Conservation (phyloP, 2,329 filamentous ascomycete genomes). For the Fusarium sp. region DNA sequence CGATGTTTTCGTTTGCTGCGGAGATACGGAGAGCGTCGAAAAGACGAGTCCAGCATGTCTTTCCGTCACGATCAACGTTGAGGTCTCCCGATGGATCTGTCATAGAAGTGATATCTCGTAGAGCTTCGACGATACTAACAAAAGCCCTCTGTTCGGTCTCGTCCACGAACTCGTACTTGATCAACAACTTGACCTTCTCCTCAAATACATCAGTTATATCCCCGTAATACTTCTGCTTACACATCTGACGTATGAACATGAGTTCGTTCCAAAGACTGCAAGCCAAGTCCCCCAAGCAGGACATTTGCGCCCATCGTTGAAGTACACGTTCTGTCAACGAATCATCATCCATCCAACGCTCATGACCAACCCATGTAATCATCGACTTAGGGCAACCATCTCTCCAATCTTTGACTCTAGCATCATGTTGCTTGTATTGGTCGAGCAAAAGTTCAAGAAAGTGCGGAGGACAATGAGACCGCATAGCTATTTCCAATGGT, state of each 20-base stretch:
- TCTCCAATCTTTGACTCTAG: neutral
- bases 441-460: neutral
- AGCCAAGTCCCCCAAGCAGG: fast-evolving
- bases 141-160: neutral
- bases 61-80: neutral
- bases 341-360: neutral
- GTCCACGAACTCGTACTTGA: neutral
- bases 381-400: fast-evolving
- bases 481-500: neutral
- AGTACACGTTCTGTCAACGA: too few species aligned
- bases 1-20: neutral
- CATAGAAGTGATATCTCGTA: fast-evolving
- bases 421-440: neutral
- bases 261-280: neutral
- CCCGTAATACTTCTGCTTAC: neutral
- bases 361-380: neutral
- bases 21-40: neutral
- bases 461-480: neutral
- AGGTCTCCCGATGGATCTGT: neutral
- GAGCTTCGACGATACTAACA: fast-evolving
- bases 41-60: neutral
- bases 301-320: neutral
- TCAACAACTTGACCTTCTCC: neutral
- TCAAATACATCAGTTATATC: constrained; percentile 2
- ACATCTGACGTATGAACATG: fast-evolving